Evolutionary conservation across 495 filamentous ascomycete genomes (phyloP).

Genomic region (Darksidea phi): DNA sequence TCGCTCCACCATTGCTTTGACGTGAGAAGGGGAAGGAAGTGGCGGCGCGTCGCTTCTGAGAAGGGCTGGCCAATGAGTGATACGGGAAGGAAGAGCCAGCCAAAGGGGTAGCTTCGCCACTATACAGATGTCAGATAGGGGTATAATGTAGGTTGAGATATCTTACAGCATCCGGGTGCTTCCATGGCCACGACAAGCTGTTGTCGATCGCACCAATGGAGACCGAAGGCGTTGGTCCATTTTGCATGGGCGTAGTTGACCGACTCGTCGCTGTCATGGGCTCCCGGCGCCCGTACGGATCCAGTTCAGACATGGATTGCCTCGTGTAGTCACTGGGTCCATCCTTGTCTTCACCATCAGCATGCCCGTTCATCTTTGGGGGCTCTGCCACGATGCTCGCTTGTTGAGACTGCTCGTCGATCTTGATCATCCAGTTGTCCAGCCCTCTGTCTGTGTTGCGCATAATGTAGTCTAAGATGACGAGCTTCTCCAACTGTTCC

Average conservation of each 20-base stretch:
- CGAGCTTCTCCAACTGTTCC: slow-evolving; percentile 94
- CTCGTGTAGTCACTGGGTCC: slow-evolving; percentile 26
- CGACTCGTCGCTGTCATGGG: slow-evolving; percentile 76
- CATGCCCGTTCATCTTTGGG: slow-evolving; percentile 58
- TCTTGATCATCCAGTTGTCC: slow-evolving; percentile 99
- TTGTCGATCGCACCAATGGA: slow-evolving; percentile 95
- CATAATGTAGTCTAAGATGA: slow-evolving; percentile 99
- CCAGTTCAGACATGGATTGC: slow-evolving; percentile 32
- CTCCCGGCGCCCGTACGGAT: slow-evolving; percentile 76
- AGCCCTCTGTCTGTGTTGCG: slow-evolving; percentile 94
- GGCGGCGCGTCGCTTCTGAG: slow-evolving; percentile 83
- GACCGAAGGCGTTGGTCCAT: slow-evolving; percentile 58
- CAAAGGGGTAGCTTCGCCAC: slow-evolving; percentile 92
- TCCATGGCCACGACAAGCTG: slow-evolving; percentile 98
- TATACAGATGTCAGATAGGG: slow-evolving; percentile 36
- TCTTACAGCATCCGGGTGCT: slow-evolving; percentile 89
- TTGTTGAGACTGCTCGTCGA: slow-evolving; percentile 77
- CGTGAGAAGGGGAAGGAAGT: slow-evolving; percentile 90
- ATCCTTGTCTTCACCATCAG: slow-evolving; percentile 45
- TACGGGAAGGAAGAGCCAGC: slow-evolving; percentile 96
- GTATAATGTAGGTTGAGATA: background rate
- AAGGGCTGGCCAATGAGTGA: slow-evolving; percentile 96
- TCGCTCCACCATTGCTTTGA: slow-evolving; percentile 96
- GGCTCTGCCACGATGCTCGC: slow-evolving; percentile 85
- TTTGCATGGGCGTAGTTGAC: slow-evolving; percentile 56